Evolutionary conservation across 441 rosid species (phyloP), one percentile per base, ranked within the genome.

Genomic region (Populus tomentosa): DNA sequence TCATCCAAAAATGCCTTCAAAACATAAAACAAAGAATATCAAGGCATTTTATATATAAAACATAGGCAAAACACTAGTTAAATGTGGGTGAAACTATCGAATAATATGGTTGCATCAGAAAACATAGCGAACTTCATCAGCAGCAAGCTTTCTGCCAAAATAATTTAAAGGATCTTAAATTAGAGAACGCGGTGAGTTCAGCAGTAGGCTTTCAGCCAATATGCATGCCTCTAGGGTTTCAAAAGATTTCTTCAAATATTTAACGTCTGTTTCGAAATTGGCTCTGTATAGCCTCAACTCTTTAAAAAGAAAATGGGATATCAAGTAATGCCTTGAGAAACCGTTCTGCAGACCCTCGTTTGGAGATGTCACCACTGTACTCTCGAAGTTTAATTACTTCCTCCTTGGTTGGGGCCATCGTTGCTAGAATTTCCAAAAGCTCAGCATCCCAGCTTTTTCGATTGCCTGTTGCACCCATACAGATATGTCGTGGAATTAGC

Each of bases 371-470:
- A 24, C 95, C 95, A 14, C 67, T 80, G 85, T 90, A 92, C 33
- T 91, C 97, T 80, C 91, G 84, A 56, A 94, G 97, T 85, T 91
- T 96, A 75, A 92, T 91, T 86, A 94, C 98, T 87, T 96, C 98
- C 84, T 94, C 97, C 82, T 92, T 96, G 5, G 99, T 96, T 30
- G 98, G 99, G 77, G 99, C 98, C 99, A 96, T 96, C 81, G 92
- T 96, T 68, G 92, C 97, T 75, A 94, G 85, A 65, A 92, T 96
- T 85, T 96, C 99, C 78, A 96, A 86, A 82, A 96, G 98, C 82
- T 96, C 97, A 59, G 92, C 85, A 77, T 97, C 97, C 84, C 92
- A 84, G 82, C 93, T 87, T 76, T 95, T 98, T 1, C 95, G 94
- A 79, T 89, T 90, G 71, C 98, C 99, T 96, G 86, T 84, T 26